Conservation (phyloP, 1,284 basidiomycete genomes). For the Coniophora puteana region DNA sequence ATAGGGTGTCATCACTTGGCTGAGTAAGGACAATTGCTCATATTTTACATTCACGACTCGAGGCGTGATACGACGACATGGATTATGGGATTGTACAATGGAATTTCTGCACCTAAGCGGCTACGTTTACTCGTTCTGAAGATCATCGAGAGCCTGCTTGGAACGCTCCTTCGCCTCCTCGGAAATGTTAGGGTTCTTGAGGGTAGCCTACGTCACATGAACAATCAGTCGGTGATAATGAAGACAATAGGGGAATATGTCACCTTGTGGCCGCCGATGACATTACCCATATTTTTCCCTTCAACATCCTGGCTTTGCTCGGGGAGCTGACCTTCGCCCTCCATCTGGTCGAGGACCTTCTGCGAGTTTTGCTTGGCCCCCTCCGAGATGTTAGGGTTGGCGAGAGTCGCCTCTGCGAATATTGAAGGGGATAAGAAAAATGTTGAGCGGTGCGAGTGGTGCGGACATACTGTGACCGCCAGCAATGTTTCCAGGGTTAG, state of each 20-base stretch:
- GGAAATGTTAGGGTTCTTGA: conserved; percentile 39
- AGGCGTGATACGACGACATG: too few relatives aligned
- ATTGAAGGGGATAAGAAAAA: neutral
- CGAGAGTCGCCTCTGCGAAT: conserved; percentile 30
- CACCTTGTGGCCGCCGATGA: conserved; percentile 25
- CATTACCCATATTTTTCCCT: conserved; percentile 18
- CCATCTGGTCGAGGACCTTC: conserved; percentile 39
- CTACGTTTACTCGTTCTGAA: too few relatives aligned
- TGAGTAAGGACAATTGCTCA: too few relatives aligned
- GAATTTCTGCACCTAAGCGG: conserved; percentile 3
- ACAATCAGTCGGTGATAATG: neutral
- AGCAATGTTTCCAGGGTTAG: conserved; percentile 18
- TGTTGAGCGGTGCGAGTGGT: neutral
- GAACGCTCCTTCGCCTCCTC: conserved; percentile 40
- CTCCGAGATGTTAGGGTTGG: conserved; percentile 46
- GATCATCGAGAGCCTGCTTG: conserved; percentile 33
- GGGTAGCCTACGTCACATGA: conserved; percentile 18
- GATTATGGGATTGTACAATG: too few relatives aligned
- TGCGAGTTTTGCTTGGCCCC: conserved; percentile 48
- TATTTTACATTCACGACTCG: too few relatives aligned
- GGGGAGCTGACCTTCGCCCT: conserved; percentile 15
- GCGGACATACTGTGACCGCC: conserved; percentile 12
- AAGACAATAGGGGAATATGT: conserved; percentile 11
- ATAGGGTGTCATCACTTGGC: too few relatives aligned
- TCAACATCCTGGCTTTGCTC: conserved; percentile 12